A percentile compares a stretch with the other conserved stretches of the same genome.
These are phyloP conservation scores for Magnolia officinalis DNA, from an alignment of 164 flowering plant species.

Conservation along the genomic window DNA sequence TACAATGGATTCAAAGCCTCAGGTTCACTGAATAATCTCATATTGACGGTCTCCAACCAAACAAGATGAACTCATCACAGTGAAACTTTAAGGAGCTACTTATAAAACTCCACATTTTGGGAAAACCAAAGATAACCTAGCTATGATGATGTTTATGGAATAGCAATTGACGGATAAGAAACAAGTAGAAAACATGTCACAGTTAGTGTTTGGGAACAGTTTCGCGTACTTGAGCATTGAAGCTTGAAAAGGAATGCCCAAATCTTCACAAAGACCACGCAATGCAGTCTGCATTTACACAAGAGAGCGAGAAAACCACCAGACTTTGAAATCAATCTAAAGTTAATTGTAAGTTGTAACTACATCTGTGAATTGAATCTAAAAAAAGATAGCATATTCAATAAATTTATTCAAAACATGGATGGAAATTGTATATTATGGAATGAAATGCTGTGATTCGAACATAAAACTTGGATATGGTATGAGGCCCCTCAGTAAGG, in stretches of 20 bases:
- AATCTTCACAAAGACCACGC: slow-evolving; percentile 75
- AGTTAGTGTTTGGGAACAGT: background rate
- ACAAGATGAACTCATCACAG: too few species aligned
- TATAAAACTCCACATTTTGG: background rate
- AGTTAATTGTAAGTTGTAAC: background rate
- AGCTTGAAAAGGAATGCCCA: slow-evolving; percentile 73
- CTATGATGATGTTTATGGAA: too few species aligned
- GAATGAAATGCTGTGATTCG: too few species aligned
- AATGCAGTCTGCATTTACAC: slow-evolving; percentile 52
- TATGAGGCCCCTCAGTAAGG: too few species aligned
- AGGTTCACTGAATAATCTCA: too few species aligned
- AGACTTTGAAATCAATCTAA: background rate
- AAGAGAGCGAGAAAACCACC: background rate
- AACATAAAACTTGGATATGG: too few species aligned
- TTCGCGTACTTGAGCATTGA: slow-evolving; percentile 73
- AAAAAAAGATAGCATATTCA: background rate
- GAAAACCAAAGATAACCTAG: background rate
- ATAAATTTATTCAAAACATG: background rate
- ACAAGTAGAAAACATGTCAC: background rate
- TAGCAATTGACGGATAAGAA: too few species aligned
- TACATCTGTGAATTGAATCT: background rate
- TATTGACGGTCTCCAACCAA: too few species aligned
- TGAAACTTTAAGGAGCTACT: too few species aligned
- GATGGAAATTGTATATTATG: too few species aligned
- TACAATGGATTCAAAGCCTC: too few species aligned